Evolutionary conservation across 208 protist species (phyloP).

Genomic region (Leishmania amazonensis): DNA sequence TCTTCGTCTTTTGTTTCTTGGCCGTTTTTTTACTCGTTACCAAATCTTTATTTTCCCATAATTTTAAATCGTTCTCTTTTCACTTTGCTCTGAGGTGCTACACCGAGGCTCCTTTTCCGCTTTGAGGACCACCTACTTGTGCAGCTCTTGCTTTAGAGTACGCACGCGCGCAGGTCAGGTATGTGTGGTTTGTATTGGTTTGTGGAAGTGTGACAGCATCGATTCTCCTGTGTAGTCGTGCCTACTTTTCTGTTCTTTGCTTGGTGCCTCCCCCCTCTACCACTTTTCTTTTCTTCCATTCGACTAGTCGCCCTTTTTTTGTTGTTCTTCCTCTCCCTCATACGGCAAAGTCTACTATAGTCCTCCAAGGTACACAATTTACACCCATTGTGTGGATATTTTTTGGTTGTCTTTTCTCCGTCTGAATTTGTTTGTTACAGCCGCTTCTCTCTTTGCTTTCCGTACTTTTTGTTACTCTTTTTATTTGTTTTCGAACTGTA

Average conservation of each 20-base stretch:
- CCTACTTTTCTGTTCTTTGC: neutral
- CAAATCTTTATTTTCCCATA: neutral
- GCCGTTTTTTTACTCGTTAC: neutral
- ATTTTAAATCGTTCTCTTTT: neutral
- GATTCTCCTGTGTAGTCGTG: neutral
- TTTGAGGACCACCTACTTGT: neutral
- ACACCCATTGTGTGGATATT: neutral
- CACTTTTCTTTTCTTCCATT: neutral
- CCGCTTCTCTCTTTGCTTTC: neutral
- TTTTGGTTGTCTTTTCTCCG: neutral
- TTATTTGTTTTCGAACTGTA: neutral
- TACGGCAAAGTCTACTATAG: neutral
- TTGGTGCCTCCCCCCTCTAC: neutral
- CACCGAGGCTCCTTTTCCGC: neutral
- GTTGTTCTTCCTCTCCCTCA: neutral
- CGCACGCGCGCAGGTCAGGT: neutral
- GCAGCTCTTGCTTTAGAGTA: neutral
- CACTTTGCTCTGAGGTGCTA: neutral
- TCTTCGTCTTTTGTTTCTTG: neutral
- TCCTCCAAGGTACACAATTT: neutral
- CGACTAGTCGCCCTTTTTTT: neutral
- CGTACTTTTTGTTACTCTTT: neutral
- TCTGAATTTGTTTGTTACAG: neutral
- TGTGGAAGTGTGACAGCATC: neutral
- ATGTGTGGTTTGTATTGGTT: neutral